phyloP scores from a whole-genome alignment of 768 basidiomycete species.

The Amanita molliuscula region DNA sequence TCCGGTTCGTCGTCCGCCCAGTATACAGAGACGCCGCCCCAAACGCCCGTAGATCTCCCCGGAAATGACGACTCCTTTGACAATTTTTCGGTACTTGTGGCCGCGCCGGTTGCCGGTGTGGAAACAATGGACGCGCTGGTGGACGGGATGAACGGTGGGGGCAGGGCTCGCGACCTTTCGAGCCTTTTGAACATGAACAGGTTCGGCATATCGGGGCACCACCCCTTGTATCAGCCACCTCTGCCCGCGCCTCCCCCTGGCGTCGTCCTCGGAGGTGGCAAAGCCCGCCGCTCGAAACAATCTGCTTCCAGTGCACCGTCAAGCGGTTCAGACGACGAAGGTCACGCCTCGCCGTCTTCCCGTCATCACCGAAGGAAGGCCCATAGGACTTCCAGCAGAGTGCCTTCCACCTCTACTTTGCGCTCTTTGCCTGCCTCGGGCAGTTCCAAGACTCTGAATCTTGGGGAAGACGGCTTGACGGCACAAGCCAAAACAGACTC shows the following conservation, averaged over 20 bases:
- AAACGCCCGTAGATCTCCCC: constrained; percentile 49
- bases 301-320: constrained; percentile 18
- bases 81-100: constrained; percentile 56
- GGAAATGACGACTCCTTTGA: constrained; percentile 32
- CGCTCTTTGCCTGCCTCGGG: constrained; percentile 4
- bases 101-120: constrained; percentile 69
- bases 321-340: constrained; percentile 46
- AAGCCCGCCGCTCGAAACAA: constrained; percentile 23
- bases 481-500: constrained; percentile 13
- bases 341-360: constrained; percentile 15
- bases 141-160: constrained; percentile 79
- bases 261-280: constrained; percentile 50
- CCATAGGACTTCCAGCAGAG: constrained; percentile 20
- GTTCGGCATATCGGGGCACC: constrained; percentile 49
- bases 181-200: constrained; percentile 38
- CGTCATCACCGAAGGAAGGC: constrained; percentile 23
- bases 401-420: constrained; percentile 14
- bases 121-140: constrained; percentile 86
- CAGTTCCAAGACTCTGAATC: constrained; percentile 7
- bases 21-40: constrained; percentile 62
- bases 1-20: constrained; percentile 61
- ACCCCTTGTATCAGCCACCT: constrained; percentile 76
- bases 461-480: constrained; percentile 11
- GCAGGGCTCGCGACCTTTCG: constrained; percentile 34
- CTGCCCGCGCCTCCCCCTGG: constrained; percentile 79